A percentile compares a stretch with the other conserved stretches of the same genome.
Conservation (phyloP, 176 grass and related monocot genomes). For the Thinopyrum elongatum region DNA sequence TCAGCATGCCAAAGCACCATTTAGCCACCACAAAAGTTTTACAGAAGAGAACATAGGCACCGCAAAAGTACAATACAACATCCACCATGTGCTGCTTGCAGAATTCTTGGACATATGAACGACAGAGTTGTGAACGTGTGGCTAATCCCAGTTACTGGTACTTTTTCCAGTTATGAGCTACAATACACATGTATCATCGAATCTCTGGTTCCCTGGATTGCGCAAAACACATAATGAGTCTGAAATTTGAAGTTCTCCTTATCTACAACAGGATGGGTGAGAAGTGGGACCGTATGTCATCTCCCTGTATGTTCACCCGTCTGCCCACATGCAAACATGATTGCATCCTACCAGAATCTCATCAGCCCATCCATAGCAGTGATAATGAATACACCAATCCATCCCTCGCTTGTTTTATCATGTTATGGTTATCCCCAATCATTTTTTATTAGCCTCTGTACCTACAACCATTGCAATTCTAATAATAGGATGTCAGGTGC, state of each 20-base stretch:
- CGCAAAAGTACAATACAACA: not conserved
- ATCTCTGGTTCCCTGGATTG: not conserved
- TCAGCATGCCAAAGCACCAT: not conserved
- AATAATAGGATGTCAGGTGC: not conserved
- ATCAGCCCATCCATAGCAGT: not conserved
- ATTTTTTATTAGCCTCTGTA: not conserved
- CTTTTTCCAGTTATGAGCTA: not conserved
- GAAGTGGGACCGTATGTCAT: not conserved
- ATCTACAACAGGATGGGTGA: not conserved
- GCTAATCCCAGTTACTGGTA: not conserved
- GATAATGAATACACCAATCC: not conserved
- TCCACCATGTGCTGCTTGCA: not conserved
- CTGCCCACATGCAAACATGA: not conserved
- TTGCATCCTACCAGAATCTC: not conserved
- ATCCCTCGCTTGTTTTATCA: not conserved
- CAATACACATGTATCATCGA: not conserved
- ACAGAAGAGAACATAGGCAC: not conserved
- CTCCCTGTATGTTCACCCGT: not conserved
- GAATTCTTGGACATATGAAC: not conserved
- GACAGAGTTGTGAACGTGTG: not conserved
- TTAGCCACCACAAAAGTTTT: not conserved
- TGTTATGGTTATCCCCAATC: not conserved
- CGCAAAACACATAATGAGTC: not conserved
- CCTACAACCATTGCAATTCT: not conserved
- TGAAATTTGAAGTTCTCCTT: not conserved